Base-by-base conservation (phyloP, 164 flowering plant genomes). In the Tetrastigma voinierianum region DNA sequence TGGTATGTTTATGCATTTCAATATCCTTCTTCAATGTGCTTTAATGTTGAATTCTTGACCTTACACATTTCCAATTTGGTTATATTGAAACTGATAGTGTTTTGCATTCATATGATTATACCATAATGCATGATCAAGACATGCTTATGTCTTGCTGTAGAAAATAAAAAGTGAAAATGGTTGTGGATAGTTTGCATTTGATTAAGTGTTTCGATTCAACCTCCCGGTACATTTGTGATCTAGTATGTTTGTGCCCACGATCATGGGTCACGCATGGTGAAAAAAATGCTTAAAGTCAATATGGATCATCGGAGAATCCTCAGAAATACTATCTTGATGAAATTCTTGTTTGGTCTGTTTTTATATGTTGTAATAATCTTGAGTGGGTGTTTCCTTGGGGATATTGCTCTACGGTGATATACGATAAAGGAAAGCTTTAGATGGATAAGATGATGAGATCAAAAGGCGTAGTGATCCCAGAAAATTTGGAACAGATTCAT, bases 1-100 rank as follows among this genome's bases (percentile, higher is more conserved):
- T 84, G 94, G 98, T 95, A 80, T 57, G 70, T 23, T 48, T 43
- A 12, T 44, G 49, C 14, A 51, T 45, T n/a, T 4, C 15, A 25
- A 23, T 62, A 23, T 44, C 19, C 1, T 52, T 51, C 23, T 25
- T 55, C 48, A 8, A 9, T 24, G 14, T 44, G 25, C 32, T 46
- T 10, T n/a, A 46, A n/a, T 48, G 51, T 17, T 17, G 64, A 10
- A 20, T 24, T 2, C 21, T 51, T 19, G 4, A 19, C 32, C 46
- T 49, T 5, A 49, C 51, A n/a, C 25, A 24, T 4, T 20, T 20
- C 24, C 15, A 46, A 13, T 9, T 62, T 10, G 20, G 40, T 32
- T 32, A n/a, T 46, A 25, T 51, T 46, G 20, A 17, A 48, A 24
- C 21, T 21, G 10, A 19, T 62, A 25, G 12, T 3, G 2, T 19